Conservation (phyloP, 352 stramenopile genomes). For the Phytophthora pistaciae region DNA sequence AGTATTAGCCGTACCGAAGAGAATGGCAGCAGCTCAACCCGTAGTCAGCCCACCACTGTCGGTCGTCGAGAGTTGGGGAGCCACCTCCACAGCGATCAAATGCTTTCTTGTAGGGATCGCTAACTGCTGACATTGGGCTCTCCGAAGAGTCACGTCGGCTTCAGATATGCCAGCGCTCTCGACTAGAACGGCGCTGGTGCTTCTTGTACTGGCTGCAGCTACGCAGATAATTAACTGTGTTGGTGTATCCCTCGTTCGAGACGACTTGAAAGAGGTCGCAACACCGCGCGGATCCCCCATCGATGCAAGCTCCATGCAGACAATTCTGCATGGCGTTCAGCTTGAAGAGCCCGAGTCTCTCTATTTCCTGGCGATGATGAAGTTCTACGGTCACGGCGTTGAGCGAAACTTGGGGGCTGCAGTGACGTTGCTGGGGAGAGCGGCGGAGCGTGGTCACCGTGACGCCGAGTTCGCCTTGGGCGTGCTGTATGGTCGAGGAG, state of each 20-base stretch:
- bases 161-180: neutral
- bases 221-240: neutral
- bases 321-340: conserved; percentile 45
- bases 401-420: conserved; percentile 36
- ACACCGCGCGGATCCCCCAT: conserved; percentile 27
- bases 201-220: conserved; percentile 15
- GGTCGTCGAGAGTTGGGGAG: neutral
- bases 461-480: conserved; percentile 62
- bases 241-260: conserved; percentile 25
- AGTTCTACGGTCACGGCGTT: conserved; percentile 62
- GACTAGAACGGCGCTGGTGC: neutral
- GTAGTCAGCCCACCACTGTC: conserved; percentile 8
- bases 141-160: conserved; percentile 7
- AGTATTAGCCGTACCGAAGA: neutral
- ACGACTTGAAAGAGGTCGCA: conserved; percentile 31
- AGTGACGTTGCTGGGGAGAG: conserved; percentile 37
- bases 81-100: conserved; percentile 17
- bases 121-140: neutral
- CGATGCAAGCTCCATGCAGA: conserved; percentile 40
- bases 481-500: conserved; percentile 44
- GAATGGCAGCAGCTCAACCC: neutral
- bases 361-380: conserved; percentile 62
- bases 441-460: conserved; percentile 36
- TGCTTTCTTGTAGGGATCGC: conserved; percentile 13
- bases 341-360: conserved; percentile 49